A percentile compares a stretch with the other conserved stretches of the same genome.
These are phyloP conservation scores for Oxyria digyna DNA, from an alignment of 148 eudicot genomes.

Conservation along the genomic window DNA sequence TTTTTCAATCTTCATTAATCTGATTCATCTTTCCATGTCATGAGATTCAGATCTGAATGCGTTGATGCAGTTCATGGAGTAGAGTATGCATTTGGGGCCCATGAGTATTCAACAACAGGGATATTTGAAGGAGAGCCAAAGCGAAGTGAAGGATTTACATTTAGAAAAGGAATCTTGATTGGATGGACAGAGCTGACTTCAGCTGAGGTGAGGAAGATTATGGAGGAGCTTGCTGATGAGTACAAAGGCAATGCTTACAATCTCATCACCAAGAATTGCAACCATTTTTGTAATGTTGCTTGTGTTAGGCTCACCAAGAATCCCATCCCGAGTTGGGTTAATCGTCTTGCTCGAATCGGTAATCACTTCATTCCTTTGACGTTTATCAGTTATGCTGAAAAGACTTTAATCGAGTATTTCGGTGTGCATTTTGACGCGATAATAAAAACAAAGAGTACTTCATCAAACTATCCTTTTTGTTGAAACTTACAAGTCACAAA, in stretches of 20 bases:
- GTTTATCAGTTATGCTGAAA: too few relatives aligned
- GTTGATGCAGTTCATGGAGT: conserved; percentile 38
- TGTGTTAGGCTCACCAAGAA: conserved; percentile 40
- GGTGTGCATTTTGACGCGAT: too few relatives aligned
- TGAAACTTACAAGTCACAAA: not conserved
- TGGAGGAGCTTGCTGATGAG: conserved; percentile 38
- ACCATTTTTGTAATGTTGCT: conserved; percentile 60
- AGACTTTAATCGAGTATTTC: too few relatives aligned
- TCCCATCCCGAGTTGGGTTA: conserved; percentile 50
- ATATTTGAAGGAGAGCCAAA: conserved; percentile 51
- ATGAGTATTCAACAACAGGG: conserved; percentile 44
- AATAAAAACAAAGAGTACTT: too few relatives aligned
- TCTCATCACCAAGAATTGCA: conserved; percentile 52
- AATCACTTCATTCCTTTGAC: conserved; percentile 33
- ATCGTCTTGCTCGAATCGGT: conserved; percentile 56
- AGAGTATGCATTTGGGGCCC: conserved; percentile 65
- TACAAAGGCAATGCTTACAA: conserved; percentile 61
- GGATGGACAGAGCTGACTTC: conserved; percentile 42
- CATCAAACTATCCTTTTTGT: not conserved
- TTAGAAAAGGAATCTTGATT: conserved; percentile 37
- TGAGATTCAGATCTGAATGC: not conserved
- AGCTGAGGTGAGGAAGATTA: conserved; percentile 30
- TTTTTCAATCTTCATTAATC: not conserved
- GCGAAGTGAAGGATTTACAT: conserved; percentile 40
- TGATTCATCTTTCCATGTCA: not conserved